phyloP scores from a whole-genome alignment of 2,329 filamentous ascomycete species.

The Aureobasidium mangrovei region DNA sequence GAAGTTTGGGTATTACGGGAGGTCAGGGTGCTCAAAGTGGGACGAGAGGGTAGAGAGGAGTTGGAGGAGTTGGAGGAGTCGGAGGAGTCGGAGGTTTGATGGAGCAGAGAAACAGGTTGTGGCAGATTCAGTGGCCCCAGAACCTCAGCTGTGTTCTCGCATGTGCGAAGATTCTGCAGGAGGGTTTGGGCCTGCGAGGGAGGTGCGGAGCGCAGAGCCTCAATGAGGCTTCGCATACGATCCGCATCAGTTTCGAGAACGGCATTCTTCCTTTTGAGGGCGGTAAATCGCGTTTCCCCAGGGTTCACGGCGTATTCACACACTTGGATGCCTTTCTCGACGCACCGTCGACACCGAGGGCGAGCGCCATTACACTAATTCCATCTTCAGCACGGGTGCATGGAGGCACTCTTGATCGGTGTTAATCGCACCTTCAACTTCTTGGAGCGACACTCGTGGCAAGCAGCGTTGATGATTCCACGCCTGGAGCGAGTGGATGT shows the following conservation, averaged over 20 bases:
- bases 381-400: not conserved
- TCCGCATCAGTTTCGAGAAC: constrained; percentile 1
- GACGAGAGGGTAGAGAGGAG: not conserved
- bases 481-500: constrained; percentile 4
- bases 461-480: constrained; percentile 5
- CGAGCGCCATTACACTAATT: constrained; percentile 7
- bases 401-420: no score
- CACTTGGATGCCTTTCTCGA: not conserved
- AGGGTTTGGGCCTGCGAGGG: not conserved
- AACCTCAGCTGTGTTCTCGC: not conserved
- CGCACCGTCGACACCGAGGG: constrained; percentile 2
- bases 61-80: not conserved
- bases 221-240: not conserved
- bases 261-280: constrained; percentile 11
- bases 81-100: not conserved
- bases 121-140: not conserved
- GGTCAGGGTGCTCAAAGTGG: not conserved
- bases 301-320: constrained; percentile 6
- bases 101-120: not conserved
- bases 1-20: not conserved
- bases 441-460: constrained; percentile 4
- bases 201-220: not conserved
- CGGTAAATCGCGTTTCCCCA: constrained; percentile 11
- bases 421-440: constrained; percentile 1
- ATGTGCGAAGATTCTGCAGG: not conserved